Base-by-base conservation (phyloP, 176 grass and related monocot genomes). In the Triticum turgidum region DNA sequence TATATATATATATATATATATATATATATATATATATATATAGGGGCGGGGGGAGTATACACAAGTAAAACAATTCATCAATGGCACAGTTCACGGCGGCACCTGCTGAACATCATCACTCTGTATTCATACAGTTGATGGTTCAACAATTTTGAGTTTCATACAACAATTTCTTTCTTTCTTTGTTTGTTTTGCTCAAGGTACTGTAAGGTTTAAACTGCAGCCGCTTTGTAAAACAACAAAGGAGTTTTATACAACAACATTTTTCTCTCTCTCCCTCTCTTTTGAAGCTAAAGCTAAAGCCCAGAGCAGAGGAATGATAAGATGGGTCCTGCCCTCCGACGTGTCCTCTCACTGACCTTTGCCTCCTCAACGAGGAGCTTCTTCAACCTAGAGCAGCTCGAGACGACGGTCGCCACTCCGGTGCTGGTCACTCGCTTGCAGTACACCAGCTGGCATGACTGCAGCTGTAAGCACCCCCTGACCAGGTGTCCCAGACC, bases 281-380 rank as follows among this genome's bases (percentile, higher is more conserved):
- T 51, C 73, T 18, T 22, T 30, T 14, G 5, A 42, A 34, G 83
- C 76, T 56, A 51, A 51, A 51, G 13, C 47, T 89, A 89, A 9
- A 98, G 89, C 14, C 90, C 91, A 21, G 79, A 61, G 70, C 89
- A 93, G 66, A 95, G 91, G 80, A 71, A 95, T 6, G 93, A 90
- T 37, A 98, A 77, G 49, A 98, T 58, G 1, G 89, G 77, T 61
- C 87, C 83, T 18, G 87, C 95, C 76, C 88, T 91, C 70, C 95
- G 89, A 15, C 77, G 78, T 4, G 95, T 95, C 87, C 95, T 92
- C 65, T 95, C 80, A 25, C 93, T 95, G 74, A 93, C 89, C 82
- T 98, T 98, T 79, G 89, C 85, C 81, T 92, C 91, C 88, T 98
- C 95, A 5, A 98, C 87, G 1, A 95, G 87, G 74, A 98, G 80